A percentile compares a stretch with the other conserved stretches of the same genome.
phyloP scores from a whole-genome alignment of 2,329 filamentous ascomycete genomes.

The Fusarium sp. region DNA sequence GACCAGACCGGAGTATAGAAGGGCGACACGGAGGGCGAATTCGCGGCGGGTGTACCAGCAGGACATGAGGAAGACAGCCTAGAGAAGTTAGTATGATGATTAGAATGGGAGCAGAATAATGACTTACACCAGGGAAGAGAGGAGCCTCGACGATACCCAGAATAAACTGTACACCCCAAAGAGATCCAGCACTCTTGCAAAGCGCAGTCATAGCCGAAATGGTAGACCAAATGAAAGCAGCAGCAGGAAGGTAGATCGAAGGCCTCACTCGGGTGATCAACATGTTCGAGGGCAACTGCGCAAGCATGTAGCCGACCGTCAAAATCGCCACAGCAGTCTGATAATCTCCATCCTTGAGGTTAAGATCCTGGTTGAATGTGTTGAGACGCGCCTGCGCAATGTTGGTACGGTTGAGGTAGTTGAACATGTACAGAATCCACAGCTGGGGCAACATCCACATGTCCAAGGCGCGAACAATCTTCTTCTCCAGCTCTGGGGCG shows the following conservation, averaged over 20 bases:
- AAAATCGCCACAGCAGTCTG: constrained; percentile 36
- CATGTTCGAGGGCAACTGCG: constrained; percentile 36
- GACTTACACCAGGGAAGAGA: constrained; percentile 34
- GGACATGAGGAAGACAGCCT: constrained; percentile 51
- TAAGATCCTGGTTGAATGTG: constrained; percentile 33
- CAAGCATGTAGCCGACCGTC: constrained; percentile 37
- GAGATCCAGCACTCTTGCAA: constrained; percentile 25
- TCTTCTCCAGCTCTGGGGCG: constrained; percentile 25
- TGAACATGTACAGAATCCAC: constrained; percentile 42
- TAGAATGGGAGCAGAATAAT: accelerated
- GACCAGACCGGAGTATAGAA: constrained; percentile 68
- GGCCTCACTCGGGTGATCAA: constrained; percentile 33
- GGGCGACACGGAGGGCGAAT: constrained; percentile 68
- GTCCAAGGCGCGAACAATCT: constrained; percentile 34
- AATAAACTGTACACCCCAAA: constrained; percentile 33
- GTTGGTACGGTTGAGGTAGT: constrained; percentile 37
- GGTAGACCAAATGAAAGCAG: constrained; percentile 30
- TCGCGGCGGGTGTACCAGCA: constrained; percentile 75
- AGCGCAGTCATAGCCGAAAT: constrained; percentile 29
- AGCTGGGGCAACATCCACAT: constrained; percentile 36
- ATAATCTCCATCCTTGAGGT: constrained; percentile 35
- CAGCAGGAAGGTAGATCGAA: constrained; percentile 18
- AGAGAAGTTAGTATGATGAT: accelerated
- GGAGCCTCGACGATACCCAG: constrained; percentile 34
- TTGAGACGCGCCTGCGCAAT: constrained; percentile 36